Conservation (phyloP, 192 early-diverging fungal species). For the Coemansia sp. region DNA sequence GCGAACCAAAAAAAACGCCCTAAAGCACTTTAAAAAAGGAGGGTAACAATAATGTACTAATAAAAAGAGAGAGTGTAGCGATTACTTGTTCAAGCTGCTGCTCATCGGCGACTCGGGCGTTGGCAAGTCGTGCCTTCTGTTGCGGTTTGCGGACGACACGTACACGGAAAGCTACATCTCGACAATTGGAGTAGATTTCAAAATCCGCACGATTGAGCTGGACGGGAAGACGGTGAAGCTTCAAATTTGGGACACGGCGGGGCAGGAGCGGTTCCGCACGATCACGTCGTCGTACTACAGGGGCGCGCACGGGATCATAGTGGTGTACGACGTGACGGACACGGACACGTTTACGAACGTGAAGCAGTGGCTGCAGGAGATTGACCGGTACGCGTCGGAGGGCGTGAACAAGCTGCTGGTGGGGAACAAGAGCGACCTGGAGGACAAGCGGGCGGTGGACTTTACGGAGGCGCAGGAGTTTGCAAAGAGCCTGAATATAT, state of each 20-base stretch:
- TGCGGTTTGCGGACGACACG: conserved; percentile 98
- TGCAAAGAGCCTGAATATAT: conserved; percentile 81
- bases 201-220: conserved; percentile 98
- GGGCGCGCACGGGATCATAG: conserved; percentile 97
- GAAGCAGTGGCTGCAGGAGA: conserved; percentile 98
- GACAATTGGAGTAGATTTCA: conserved; percentile 99
- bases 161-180: conserved; percentile 98
- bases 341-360: conserved; percentile 94
- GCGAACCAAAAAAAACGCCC: not conserved
- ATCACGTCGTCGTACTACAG: conserved; percentile 98
- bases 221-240: conserved; percentile 98
- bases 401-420: conserved; percentile 98
- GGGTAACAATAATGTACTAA: too few species aligned
- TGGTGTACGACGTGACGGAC: conserved; percentile 98
- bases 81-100: conserved; percentile 99
- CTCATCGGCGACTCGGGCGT: conserved; percentile 98
- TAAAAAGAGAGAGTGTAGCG: conserved; percentile 71
- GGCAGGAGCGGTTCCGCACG: conserved; percentile 98
- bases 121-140: conserved; percentile 95
- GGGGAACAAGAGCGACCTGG: conserved; percentile 98
- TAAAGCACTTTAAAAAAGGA: too few species aligned
- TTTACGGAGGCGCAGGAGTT: conserved; percentile 78
- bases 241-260: conserved; percentile 99
- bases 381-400: conserved; percentile 96
- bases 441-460: conserved; percentile 88